Evolutionary conservation across 1,284 basidiomycete species (phyloP).

Genomic region (Rhodofomes roseus): DNA sequence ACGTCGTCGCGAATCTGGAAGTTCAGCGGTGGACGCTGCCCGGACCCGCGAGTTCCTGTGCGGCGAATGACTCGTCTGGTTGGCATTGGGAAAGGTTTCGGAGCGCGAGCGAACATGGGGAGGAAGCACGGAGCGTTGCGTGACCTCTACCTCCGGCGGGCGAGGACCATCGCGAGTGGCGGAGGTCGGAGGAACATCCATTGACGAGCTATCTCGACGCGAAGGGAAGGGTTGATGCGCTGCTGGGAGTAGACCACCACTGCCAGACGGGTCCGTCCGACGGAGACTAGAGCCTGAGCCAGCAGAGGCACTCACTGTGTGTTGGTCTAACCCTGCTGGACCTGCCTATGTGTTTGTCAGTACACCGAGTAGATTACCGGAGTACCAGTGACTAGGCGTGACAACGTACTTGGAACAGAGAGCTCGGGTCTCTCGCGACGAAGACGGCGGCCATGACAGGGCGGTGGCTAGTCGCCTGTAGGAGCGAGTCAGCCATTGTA

Average conservation of each 20-base stretch:
- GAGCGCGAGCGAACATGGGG: slow-evolving; percentile 5
- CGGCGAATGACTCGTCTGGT: not conserved
- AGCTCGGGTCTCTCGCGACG: not conserved
- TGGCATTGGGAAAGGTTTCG: not conserved
- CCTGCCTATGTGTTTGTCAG: not conserved
- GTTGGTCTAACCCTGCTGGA: not conserved
- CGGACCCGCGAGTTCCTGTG: not conserved
- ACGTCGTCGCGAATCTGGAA: slow-evolving; percentile 1
- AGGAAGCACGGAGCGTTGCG: not conserved
- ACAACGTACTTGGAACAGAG: not conserved
- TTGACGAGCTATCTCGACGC: not conserved
- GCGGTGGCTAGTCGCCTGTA: not conserved
- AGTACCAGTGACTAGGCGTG: no score
- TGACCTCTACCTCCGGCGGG: not conserved
- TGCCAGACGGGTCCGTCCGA: not conserved
- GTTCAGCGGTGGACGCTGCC: slow-evolving; percentile 4
- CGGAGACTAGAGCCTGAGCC: not conserved
- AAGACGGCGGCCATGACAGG: not conserved
- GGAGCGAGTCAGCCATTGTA: not conserved
- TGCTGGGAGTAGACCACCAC: not conserved
- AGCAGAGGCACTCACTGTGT: slow-evolving; percentile 4
- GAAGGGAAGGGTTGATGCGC: not conserved
- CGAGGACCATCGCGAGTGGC: not conserved
- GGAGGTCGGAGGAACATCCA: not conserved
- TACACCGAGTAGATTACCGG: not conserved